Conservation (phyloP, 352 stramenopile species). For the Phytophthora vignae region DNA sequence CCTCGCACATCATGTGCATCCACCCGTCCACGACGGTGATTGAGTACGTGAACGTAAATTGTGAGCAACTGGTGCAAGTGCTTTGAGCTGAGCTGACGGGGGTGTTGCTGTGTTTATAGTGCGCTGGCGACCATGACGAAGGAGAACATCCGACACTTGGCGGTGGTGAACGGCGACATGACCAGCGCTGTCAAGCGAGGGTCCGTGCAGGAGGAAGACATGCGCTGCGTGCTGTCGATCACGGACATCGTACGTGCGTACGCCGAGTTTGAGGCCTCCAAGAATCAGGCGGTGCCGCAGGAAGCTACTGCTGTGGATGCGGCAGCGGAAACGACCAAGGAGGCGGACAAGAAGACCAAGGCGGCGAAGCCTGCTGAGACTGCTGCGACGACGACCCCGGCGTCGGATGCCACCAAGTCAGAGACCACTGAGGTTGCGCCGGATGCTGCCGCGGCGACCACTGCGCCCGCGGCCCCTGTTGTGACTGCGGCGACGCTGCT, state of each 20-base stretch:
- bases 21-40: conserved; percentile 82
- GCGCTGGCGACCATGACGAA: conserved; percentile 88
- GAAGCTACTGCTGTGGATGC: neutral
- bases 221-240: conserved; percentile 88
- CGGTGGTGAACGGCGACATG: conserved; percentile 83
- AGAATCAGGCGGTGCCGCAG: conserved; percentile 38
- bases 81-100: conserved; percentile 4
- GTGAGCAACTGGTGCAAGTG: neutral
- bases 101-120: conserved; percentile 32
- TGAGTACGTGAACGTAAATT: conserved; percentile 54
- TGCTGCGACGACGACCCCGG: neutral
- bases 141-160: conserved; percentile 86
- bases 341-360: conserved; percentile 8
- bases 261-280: conserved; percentile 68
- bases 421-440: conserved; percentile 17
- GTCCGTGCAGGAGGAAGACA: conserved; percentile 81
- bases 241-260: conserved; percentile 88
- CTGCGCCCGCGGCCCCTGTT: conserved; percentile 15
- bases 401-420: conserved; percentile 8
- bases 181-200: conserved; percentile 76
- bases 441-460: neutral
- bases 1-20: conserved; percentile 88
- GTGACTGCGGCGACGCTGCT: conserved; percentile 75
- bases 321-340: neutral
- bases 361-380: conserved; percentile 19